phyloP scores from a whole-genome alignment of 2,329 filamentous ascomycete species.

The Trichoderma atrobrunneum region DNA sequence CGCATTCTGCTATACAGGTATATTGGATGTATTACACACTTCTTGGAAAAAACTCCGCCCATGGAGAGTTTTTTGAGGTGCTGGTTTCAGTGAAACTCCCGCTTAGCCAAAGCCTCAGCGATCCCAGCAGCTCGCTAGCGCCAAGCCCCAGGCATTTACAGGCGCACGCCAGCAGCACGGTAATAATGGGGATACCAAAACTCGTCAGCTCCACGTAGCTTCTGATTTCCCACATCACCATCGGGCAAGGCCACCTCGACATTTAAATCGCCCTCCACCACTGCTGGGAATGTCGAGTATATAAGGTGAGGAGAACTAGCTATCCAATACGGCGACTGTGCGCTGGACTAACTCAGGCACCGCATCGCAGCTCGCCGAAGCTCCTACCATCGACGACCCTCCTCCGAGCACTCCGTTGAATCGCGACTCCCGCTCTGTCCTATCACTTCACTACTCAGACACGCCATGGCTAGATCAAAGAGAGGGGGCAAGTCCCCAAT shows the following conservation, averaged over 20 bases:
- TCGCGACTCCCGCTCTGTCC: background rate
- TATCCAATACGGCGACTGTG: background rate
- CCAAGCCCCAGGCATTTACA: constrained; percentile 8
- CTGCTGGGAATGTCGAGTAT: background rate
- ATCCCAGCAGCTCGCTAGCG: constrained; percentile 1
- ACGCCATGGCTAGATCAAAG: constrained; percentile 38
- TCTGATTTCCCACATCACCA: constrained; percentile 6
- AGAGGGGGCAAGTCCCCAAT: constrained; percentile 56
- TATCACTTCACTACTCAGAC: background rate
- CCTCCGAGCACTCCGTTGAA: constrained; percentile 16
- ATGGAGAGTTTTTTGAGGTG: background rate
- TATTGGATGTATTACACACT: background rate
- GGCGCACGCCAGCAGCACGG: background rate
- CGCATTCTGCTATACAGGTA: background rate
- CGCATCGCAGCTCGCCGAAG: constrained; percentile 1
- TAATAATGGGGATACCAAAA: constrained; percentile 7
- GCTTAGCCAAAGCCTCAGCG: background rate
- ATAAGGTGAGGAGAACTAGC: background rate
- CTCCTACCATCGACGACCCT: constrained; percentile 6
- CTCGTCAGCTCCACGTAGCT: constrained; percentile 15
- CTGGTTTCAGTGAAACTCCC: background rate
- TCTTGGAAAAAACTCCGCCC: background rate
- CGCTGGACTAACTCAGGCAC: background rate
- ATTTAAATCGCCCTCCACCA: background rate
- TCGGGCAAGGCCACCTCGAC: background rate